Base-by-base conservation (phyloP, 176 grass and related monocot genomes). In the Oryza brachyantha region DNA sequence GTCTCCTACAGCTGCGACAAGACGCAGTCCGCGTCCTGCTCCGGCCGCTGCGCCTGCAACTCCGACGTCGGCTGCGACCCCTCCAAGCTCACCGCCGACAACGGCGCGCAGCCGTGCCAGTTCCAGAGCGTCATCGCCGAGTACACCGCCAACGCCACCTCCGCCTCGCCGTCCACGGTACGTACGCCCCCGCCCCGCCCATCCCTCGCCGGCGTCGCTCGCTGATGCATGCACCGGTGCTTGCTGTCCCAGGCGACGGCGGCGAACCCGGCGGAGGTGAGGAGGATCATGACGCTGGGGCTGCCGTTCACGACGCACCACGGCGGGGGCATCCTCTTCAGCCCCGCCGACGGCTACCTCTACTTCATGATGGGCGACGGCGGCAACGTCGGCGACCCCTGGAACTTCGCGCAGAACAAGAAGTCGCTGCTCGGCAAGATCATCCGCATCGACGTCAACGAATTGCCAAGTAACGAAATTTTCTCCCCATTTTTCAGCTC, bases 301-400 rank as follows among this genome's bases (percentile, higher is more conserved):
- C 84, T 98, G 77, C 92, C 96, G 13, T 99, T 87, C 79, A 91
- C 66, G 21, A 85, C 83, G 29, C 85, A 99, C 80, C 96, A 95
- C 76, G 92, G 86, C 17, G 96, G 88, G 54, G 55, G 95, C 79
- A 87, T 99, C 61, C 90, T 86, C 27, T 99, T 95, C 16, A 27
- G 90, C 50, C 92, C 90, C 2, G 65, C 28, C 22, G 90, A 99
- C 69, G 88, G 96, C 8, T 89, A 95, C 87, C 77, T 99, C 38
- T 99, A 99, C 86, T 93, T 98, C 74, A 86, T 90, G 86, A 91
- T 95, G 96, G 96, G 96, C 26, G 96, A 99, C 73, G 90, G 88
- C 8, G 96, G 92, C 29, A 66, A 57, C 52, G 81, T 70, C 19
- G 96, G 92, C 0, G 96, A 99, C 64, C 96, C 90, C 5, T 99